Evolutionary conservation across 1,284 basidiomycete species (phyloP), one percentile per base, ranked within the genome.

Genomic region (Trichosporon sp.): DNA sequence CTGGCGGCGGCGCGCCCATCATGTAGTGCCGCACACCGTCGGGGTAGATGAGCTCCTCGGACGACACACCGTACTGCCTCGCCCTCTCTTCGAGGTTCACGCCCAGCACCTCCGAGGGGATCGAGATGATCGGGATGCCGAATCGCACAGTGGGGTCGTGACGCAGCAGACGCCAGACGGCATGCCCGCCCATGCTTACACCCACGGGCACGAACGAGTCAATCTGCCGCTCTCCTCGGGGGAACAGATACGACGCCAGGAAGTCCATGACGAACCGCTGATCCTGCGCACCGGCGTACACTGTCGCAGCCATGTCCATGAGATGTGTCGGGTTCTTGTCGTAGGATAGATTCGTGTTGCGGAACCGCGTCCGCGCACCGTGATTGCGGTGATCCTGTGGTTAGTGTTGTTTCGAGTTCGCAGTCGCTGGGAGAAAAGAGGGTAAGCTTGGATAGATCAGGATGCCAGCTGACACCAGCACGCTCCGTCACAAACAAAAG

Each of bases 201-300:
- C 84, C 84, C 0, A 81, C 80, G 11, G 80, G 74, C 25, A 87
- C 86, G 86, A 88, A 95, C 64, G 86, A 83, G 4, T 81, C 83
- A 37, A 95, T 85, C 4, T 72, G 76, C 10, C 86, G 82, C 67
- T 93, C 87, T 11, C 82, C 86, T 19, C 81, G 72, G 0, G 91
- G 91, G 74, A 89, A 95, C 19, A 95, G 78, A 75, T 88, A 90
- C 1, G 87, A 74, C 0, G 88, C 85, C 2, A 95, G 82, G 72
- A 91, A 89, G 75, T 94, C 90, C 66, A 93, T 88, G 61, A 95
- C 75, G 78, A 89, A 88, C 0, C 87, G 87, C 6, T 92, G 85
- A 71, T 95, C 93, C 49, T 84, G 81, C 2, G 87, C 86, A 0
- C 89, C 89, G 2, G 91, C 91, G 62, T 82, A 81, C 73, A 88